Conservation (phyloP, 2,329 filamentous ascomycete genomes). For the Anisogramma anomala region DNA sequence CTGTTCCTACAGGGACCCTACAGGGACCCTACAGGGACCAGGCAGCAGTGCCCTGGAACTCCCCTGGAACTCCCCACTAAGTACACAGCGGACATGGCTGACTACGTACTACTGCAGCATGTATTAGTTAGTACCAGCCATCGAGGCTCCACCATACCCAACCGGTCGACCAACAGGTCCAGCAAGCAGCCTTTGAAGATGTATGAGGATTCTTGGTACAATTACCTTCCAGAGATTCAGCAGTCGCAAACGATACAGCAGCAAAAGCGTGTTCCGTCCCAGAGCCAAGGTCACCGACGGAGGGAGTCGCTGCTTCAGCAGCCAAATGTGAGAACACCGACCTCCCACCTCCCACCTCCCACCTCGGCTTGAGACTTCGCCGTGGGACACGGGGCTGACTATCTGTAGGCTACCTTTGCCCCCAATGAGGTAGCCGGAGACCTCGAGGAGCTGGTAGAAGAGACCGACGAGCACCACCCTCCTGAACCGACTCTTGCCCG, state of each 20-base stretch:
- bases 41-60: too few species aligned
- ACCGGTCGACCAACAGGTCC: not conserved
- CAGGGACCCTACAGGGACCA: too few species aligned
- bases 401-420: conserved; percentile 40
- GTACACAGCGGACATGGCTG: too few species aligned
- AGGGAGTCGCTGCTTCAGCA: conserved; percentile 58
- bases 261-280: conserved; percentile 36
- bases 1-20: too few species aligned
- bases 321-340: conserved; percentile 42
- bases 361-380: conserved; percentile 13
- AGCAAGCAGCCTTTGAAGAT: conserved; percentile 30
- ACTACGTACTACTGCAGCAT: too few species aligned
- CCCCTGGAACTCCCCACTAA: too few species aligned
- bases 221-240: conserved; percentile 51
- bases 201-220: conserved; percentile 82
- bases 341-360: too few species aligned
- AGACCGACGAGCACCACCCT: conserved; percentile 45
- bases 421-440: conserved; percentile 39
- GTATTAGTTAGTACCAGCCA: not conserved
- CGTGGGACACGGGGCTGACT: not conserved
- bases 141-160: conserved; percentile 1
- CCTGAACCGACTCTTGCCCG: conserved; percentile 54
- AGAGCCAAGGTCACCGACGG: conserved; percentile 40
- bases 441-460: conserved; percentile 48
- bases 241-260: conserved; percentile 19